A percentile compares a stretch with the other conserved stretches of the same genome.
Conservation (phyloP, 257 asterid genomes). For the Fraxinus quadrangulata region DNA sequence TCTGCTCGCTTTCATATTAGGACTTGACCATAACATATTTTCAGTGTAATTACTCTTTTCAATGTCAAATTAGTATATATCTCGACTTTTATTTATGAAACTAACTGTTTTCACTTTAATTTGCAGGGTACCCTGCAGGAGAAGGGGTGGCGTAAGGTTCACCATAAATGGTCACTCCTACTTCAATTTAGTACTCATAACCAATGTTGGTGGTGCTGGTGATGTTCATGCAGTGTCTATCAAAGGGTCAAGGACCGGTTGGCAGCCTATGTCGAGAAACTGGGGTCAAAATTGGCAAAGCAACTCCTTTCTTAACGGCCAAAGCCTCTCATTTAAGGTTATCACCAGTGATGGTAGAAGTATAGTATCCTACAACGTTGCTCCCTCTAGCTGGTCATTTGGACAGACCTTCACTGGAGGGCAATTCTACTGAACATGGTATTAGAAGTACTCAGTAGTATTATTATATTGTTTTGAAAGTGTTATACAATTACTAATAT, state of each 20-base stretch:
- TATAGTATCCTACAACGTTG: constrained; percentile 62
- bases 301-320: constrained; percentile 73
- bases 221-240: constrained; percentile 75
- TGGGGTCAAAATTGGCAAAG: constrained; percentile 97
- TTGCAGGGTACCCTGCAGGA: constrained; percentile 75
- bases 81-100: not conserved
- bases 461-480: not conserved
- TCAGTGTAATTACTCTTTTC: too few relatives aligned
- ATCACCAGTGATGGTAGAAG: constrained; percentile 79
- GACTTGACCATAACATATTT: too few relatives aligned
- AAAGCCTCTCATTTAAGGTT: constrained; percentile 78
- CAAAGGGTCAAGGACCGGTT: constrained; percentile 74
- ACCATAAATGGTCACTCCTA: constrained; percentile 83
- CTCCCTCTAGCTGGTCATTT: constrained; percentile 75
- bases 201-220: constrained; percentile 92
- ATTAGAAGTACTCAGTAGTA: not conserved
- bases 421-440: constrained; percentile 49
- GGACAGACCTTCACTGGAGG: constrained; percentile 87
- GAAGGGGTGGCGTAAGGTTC: constrained; percentile 89
- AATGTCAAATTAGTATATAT: too few relatives aligned
- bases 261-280: constrained; percentile 89
- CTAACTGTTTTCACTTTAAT: not conserved
- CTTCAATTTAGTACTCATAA: constrained; percentile 78
- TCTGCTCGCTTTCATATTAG: too few relatives aligned
- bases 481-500: not conserved